Evolutionary conservation across 345 rosid genomes (phyloP).

Genomic region (Clarkia xantiana): DNA sequence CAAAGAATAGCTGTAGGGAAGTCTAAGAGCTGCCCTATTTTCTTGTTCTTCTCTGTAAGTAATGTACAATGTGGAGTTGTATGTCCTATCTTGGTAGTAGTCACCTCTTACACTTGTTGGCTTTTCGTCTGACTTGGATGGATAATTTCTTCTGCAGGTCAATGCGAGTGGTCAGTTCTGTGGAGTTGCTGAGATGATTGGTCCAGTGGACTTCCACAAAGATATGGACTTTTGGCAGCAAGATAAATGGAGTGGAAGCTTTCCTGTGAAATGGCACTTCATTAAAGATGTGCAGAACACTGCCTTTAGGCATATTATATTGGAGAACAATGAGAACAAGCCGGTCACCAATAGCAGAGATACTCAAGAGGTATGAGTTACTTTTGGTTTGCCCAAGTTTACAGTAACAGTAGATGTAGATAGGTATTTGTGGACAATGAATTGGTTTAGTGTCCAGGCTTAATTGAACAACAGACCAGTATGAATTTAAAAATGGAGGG

Average conservation of each 20-base stretch:
- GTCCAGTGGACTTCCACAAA: constrained; percentile 61
- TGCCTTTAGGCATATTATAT: constrained; percentile 62
- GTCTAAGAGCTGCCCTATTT: constrained; percentile 51
- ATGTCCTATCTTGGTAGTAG: background rate
- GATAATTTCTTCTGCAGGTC: constrained; percentile 35
- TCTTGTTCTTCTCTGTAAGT: constrained; percentile 87
- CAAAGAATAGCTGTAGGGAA: constrained; percentile 43
- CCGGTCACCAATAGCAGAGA: constrained; percentile 98
- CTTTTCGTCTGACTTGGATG: background rate
- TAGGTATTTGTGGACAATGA: too few species aligned
- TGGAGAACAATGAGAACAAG: constrained; percentile 86
- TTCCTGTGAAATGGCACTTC: constrained; percentile 88
- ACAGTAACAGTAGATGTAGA: too few species aligned
- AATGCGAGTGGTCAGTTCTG: constrained; percentile 96
- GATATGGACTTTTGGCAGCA: constrained; percentile 99
- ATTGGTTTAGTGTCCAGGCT: too few species aligned
- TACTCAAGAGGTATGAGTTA: constrained; percentile 82
- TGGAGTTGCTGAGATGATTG: constrained; percentile 93
- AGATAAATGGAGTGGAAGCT: constrained; percentile 97
- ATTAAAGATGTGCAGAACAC: constrained; percentile 75
- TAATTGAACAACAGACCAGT: too few species aligned
- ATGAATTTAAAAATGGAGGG: too few species aligned
- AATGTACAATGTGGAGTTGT: background rate
- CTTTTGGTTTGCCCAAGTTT: too few species aligned
- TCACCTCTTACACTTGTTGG: background rate